Evolutionary conservation across 441 rosid species (phyloP).

Genomic region (Syzygium syzygioides): DNA sequence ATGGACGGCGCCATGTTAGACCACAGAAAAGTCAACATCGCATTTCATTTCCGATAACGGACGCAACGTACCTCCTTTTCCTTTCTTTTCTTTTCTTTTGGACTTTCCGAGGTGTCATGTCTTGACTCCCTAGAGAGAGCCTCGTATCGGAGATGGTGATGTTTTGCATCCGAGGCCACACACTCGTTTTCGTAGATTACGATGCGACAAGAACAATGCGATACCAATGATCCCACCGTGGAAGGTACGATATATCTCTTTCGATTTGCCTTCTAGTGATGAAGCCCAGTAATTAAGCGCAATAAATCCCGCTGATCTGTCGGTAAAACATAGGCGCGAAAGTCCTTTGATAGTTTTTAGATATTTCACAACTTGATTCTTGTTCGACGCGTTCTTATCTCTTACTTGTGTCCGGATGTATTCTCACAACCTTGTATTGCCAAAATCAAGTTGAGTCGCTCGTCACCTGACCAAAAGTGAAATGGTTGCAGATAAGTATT

Average conservation of each 20-base stretch:
- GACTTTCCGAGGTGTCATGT: background rate
- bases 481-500: background rate
- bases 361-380: background rate
- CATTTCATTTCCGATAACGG: background rate
- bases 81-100: background rate
- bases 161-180: background rate
- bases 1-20: background rate
- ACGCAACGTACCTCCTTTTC: background rate
- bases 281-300: background rate
- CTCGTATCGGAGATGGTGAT: background rate
- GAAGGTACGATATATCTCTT: background rate
- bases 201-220: background rate
- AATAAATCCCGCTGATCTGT: background rate
- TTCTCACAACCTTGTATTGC: background rate
- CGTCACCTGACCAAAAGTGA: rapidly evolving
- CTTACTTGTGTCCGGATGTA: rapidly evolving
- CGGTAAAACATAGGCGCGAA: background rate
- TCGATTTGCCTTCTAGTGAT: background rate
- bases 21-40: background rate
- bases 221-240: background rate
- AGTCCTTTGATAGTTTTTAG: background rate
- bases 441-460: background rate
- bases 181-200: background rate
- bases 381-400: background rate
- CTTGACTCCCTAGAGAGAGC: background rate